These are phyloP conservation scores for Tricholoma furcatifolium DNA, from an alignment of 768 basidiomycete genomes.

Conservation along the genomic window DNA sequence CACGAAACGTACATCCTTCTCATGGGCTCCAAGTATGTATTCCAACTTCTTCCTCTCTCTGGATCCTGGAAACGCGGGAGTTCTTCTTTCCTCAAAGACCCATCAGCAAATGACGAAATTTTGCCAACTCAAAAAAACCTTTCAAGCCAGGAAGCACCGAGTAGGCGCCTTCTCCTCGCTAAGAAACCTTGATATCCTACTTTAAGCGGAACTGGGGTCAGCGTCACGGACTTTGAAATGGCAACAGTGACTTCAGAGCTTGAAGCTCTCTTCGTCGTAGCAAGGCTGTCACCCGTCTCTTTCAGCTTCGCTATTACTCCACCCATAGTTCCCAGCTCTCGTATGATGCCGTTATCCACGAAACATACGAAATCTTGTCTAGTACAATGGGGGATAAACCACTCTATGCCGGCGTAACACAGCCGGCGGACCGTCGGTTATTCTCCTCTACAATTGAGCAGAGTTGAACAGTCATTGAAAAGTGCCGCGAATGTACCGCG, in stretches of 20 bases:
- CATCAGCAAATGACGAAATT: slow-evolving; percentile 7
- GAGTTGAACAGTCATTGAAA: neutral
- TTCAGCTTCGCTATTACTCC: neutral
- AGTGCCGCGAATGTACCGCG: slow-evolving; percentile 2
- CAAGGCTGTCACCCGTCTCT: neutral
- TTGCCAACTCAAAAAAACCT: neutral
- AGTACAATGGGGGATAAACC: slow-evolving; percentile 14
- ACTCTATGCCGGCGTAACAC: neutral
- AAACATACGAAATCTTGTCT: slow-evolving; percentile 6
- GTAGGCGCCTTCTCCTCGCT: neutral
- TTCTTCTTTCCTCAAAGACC: neutral
- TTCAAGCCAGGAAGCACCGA: slow-evolving; percentile 6
- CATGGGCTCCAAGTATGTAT: neutral
- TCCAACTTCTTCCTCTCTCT: neutral
- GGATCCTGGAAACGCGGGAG: slow-evolving; percentile 7
- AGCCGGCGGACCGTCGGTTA: slow-evolving; percentile 11
- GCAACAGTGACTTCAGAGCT: neutral
- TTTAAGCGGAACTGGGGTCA: slow-evolving; percentile 3
- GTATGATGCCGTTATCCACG: neutral
- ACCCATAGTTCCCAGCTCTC: neutral
- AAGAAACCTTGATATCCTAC: neutral
- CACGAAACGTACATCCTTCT: neutral
- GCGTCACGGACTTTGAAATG: slow-evolving; percentile 2
- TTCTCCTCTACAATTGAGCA: neutral
- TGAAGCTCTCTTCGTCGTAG: neutral